Evolutionary conservation across 495 filamentous ascomycete genomes (phyloP), one percentile per base, ranked within the genome.

Genomic region (Tuber brumale): DNA sequence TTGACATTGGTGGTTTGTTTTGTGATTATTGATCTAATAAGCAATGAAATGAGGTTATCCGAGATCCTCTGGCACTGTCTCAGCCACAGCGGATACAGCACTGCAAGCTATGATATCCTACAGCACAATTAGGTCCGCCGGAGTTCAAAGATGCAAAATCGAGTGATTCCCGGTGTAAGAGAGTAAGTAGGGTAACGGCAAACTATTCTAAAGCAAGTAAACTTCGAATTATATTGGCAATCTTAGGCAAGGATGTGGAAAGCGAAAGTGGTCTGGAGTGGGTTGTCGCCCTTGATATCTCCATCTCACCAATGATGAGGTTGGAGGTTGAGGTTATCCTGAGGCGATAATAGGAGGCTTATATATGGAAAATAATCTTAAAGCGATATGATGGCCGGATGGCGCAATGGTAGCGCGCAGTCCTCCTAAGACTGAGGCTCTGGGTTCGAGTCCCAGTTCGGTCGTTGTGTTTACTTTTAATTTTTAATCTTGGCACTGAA

Each of bases 381-480:
- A 6, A 35, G 0, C 3, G 7, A 16, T 66, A 76, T 27, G 16
- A 70, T 77, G 76, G 76, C 76, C 69, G 76, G 74, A 76, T 80
- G 78, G 78, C 78, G 76, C 78, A 80, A 80, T 80, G 78, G 78
- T 80, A 80, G 78, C 76, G 78, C 78, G 78, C 79, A 71, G 78
- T 80, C 78, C 78, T 80, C 78, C 78, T 80, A 80, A 80, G 78
- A 80, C 78, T 71, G 75, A 80, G 78, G 78, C 74, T 80, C 77
- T 72, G 75, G 78, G 78, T 80, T 80, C 78, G 78, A 80, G 73
- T 79, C 78, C 78, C 75, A 72, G 72, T 84, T 48, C 86, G 84
- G 76, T 86, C 84, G 45, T 35, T 35, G 12, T 14, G n/a, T 3
- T 57, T 57, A 27, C 27, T 35, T 3, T 12, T 35, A 39, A 1